Percentiles rank a stretch among this genome's conserved stretches.
Conservation (phyloP, 2,329 filamentous ascomycete genomes). For the Pyricularia pennisetigena region DNA sequence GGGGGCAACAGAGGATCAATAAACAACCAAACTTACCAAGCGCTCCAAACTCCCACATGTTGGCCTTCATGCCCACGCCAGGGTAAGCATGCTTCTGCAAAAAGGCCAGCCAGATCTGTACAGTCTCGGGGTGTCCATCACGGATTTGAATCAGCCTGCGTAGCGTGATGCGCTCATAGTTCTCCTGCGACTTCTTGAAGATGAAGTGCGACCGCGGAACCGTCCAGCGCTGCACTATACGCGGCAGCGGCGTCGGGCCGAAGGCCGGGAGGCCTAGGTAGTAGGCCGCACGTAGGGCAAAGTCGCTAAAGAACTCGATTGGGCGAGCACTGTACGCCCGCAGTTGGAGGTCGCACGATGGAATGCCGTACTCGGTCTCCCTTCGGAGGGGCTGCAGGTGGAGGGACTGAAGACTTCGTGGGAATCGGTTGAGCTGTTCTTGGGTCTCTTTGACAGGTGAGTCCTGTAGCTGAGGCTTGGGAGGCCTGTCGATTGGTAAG, state of each 20-base stretch:
- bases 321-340: slow-evolving; percentile 86
- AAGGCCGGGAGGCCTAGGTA: slow-evolving; percentile 80
- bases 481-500: not conserved
- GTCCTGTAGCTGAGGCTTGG: not conserved
- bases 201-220: slow-evolving; percentile 84
- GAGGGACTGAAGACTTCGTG: slow-evolving; percentile 73
- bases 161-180: slow-evolving; percentile 87
- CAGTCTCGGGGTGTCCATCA: slow-evolving; percentile 79
- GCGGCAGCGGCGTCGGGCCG: slow-evolving; percentile 77
- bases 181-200: slow-evolving; percentile 95
- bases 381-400: slow-evolving; percentile 79
- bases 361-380: slow-evolving; percentile 63
- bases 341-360: slow-evolving; percentile 82
- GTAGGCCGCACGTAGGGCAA: slow-evolving; percentile 88
- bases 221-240: slow-evolving; percentile 87
- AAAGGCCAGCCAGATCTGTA: slow-evolving; percentile 88
- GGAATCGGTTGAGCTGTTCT: slow-evolving; percentile 40
- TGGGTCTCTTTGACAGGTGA: not conserved
- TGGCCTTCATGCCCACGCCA: slow-evolving; percentile 98
- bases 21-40: slow-evolving; percentile 41
- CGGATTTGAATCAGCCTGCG: slow-evolving; percentile 84
- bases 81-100: slow-evolving; percentile 86
- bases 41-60: slow-evolving; percentile 80
- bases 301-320: slow-evolving; percentile 90
- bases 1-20: slow-evolving; percentile 6